These are phyloP conservation scores for Leccinellum albellum DNA, from an alignment of 768 basidiomycete species.

Conservation along the genomic window DNA sequence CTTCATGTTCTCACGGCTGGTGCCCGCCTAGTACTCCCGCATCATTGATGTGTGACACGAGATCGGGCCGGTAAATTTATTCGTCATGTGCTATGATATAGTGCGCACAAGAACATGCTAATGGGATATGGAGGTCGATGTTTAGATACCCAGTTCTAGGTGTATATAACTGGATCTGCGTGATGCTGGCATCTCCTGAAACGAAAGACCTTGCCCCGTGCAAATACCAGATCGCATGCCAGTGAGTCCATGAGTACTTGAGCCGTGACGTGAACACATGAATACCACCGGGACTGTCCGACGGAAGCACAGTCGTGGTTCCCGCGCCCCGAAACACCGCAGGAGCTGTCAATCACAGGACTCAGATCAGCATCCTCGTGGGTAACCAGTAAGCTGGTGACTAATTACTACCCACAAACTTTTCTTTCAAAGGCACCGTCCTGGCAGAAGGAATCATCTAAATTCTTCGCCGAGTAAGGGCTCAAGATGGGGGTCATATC, in stretches of 20 bases:
- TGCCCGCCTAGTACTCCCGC: too few species aligned
- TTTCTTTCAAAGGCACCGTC: background rate
- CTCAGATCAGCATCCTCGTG: background rate
- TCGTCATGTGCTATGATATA: too few species aligned
- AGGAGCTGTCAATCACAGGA: background rate
- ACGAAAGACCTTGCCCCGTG: background rate
- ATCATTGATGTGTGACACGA: too few species aligned
- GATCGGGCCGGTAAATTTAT: too few species aligned
- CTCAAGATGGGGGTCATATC: background rate
- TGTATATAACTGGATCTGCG: too few species aligned
- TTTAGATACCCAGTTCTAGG: too few species aligned
- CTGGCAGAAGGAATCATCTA: background rate
- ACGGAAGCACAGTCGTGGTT: background rate
- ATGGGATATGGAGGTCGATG: background rate
- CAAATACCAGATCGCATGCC: background rate
- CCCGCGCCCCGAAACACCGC: too few species aligned
- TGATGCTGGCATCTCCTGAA: background rate
- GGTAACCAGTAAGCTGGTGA: background rate
- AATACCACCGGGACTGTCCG: too few species aligned
- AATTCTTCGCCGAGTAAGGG: background rate
- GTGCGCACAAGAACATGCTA: background rate
- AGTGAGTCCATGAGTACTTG: too few species aligned
- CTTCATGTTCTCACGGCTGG: constrained; percentile 1
- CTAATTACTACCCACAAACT: background rate
- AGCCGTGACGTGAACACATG: background rate